A percentile compares a stretch with the other conserved stretches of the same genome.
Evolutionary conservation across 805 yeast species (phyloP).

Genomic region (Barnettozyma sp.): DNA sequence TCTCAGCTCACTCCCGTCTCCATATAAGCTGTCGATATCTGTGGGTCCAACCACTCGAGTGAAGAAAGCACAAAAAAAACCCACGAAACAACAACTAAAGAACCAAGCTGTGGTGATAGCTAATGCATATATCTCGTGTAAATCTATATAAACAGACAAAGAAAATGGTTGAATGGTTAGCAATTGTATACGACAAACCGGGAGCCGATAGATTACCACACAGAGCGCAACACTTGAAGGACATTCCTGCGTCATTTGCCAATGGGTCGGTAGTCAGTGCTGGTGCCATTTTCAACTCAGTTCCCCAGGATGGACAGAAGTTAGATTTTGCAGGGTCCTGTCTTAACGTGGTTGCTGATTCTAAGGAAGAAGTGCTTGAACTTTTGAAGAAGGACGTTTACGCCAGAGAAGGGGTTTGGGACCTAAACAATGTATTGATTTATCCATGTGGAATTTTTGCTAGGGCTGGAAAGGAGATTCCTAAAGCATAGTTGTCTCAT

Average conservation of each 20-base stretch:
- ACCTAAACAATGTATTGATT: slow-evolving; percentile 51
- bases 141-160: slow-evolving; percentile 7
- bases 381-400: slow-evolving; percentile 59
- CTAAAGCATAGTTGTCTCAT: no score
- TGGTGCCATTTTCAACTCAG: slow-evolving; percentile 46
- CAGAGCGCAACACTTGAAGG: slow-evolving; percentile 48
- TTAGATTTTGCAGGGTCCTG: slow-evolving; percentile 62
- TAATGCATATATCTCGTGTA: slow-evolving; percentile 13
- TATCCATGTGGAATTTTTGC: slow-evolving; percentile 47
- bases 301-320: slow-evolving; percentile 33
- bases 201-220: slow-evolving; percentile 40
- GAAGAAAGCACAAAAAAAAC: no score
- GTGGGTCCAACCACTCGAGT: no score
- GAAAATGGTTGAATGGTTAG: slow-evolving; percentile 56
- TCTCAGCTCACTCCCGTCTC: no score
- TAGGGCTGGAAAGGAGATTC: slow-evolving; percentile 31
- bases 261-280: slow-evolving; percentile 40
- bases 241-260: slow-evolving; percentile 36
- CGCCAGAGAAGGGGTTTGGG: slow-evolving; percentile 68
- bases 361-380: slow-evolving; percentile 58
- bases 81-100: no score
- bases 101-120: no score
- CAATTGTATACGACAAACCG: slow-evolving; percentile 63
- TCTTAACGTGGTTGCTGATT: slow-evolving; percentile 54
- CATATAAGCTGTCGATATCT: no score